Conservation (phyloP, 2,329 filamentous ascomycete species). For the Penicillium sp. region DNA sequence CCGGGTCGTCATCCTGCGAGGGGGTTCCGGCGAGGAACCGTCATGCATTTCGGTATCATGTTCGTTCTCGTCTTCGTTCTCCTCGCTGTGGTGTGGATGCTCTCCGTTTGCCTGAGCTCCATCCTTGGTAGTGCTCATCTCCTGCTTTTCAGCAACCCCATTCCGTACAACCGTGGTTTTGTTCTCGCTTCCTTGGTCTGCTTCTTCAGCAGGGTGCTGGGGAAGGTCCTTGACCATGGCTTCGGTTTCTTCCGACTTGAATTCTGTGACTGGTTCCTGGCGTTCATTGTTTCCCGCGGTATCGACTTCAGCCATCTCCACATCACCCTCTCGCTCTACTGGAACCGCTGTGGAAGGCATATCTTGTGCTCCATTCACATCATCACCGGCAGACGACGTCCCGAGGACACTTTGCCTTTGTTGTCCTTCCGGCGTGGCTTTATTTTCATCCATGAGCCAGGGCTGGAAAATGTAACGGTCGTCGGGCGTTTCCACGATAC, state of each 20-base stretch:
- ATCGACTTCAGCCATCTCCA: constrained; percentile 40
- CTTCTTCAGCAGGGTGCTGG: constrained; percentile 32
- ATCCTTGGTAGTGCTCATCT: constrained; percentile 23
- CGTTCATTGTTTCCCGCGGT: constrained; percentile 8
- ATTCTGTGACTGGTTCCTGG: constrained; percentile 25
- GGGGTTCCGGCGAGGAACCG: constrained; percentile 45
- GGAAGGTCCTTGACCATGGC: constrained; percentile 40
- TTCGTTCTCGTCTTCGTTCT: constrained; percentile 30
- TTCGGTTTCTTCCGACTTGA: constrained; percentile 44
- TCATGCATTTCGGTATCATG: constrained; percentile 41
- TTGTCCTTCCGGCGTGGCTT: constrained; percentile 22
- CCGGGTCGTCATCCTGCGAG: constrained; percentile 52
- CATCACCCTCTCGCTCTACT: constrained; percentile 30
- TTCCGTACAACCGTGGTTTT: neutral
- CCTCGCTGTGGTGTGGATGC: constrained; percentile 13
- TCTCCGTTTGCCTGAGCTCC: constrained; percentile 13
- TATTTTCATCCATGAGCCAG: constrained; percentile 24
- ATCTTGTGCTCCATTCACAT: constrained; percentile 21
- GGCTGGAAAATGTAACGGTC: constrained; percentile 55
- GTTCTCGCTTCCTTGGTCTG: constrained; percentile 6
- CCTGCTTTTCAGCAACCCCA: constrained; percentile 7
- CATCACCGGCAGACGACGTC: constrained; percentile 15
- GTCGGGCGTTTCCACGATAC: constrained; percentile 54
- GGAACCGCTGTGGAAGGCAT: constrained; percentile 10
- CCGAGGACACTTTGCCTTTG: constrained; percentile 23